phyloP scores from a whole-genome alignment of 176 grass and related monocot species.

The Triticum aestivum region DNA sequence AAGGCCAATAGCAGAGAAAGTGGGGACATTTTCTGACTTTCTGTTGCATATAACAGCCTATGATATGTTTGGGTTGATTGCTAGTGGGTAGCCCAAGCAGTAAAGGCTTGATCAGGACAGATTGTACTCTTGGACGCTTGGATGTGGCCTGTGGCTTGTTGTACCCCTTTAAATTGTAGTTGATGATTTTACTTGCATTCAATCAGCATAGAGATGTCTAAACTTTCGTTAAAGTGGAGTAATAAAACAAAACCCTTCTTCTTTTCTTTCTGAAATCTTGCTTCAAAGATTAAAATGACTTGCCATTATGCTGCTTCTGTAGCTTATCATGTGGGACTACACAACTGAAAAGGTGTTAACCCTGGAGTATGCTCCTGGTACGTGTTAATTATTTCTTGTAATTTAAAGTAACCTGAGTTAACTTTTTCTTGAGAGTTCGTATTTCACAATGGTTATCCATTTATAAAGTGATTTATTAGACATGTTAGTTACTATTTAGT shows the following conservation, averaged over 20 bases:
- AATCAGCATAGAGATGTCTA: slow-evolving; percentile 15
- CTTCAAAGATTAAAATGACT: slow-evolving; percentile 31
- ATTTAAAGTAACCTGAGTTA: background rate
- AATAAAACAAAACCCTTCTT: slow-evolving; percentile 13
- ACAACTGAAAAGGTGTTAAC: slow-evolving; percentile 86
- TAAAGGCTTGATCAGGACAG: background rate
- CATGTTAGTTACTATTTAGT: background rate
- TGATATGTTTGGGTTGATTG: slow-evolving; percentile 10
- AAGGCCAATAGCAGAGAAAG: background rate
- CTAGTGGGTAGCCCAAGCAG: background rate
- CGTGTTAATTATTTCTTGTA: slow-evolving; percentile 32
- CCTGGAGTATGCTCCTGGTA: slow-evolving; percentile 89
- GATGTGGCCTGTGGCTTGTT: background rate
- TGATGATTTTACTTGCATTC: background rate
- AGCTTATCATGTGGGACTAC: slow-evolving; percentile 96
- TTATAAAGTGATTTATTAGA: background rate
- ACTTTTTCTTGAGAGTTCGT: background rate
- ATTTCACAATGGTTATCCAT: slow-evolving; percentile 3
- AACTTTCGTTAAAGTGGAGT: slow-evolving; percentile 16
- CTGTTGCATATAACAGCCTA: background rate
- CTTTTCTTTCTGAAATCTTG: background rate
- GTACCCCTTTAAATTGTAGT: slow-evolving; percentile 14
- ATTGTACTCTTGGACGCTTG: background rate
- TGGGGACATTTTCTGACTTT: background rate
- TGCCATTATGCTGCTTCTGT: slow-evolving; percentile 39